Base-by-base conservation (phyloP, 1,284 basidiomycete species). In the Clitocybe nebularis region DNA sequence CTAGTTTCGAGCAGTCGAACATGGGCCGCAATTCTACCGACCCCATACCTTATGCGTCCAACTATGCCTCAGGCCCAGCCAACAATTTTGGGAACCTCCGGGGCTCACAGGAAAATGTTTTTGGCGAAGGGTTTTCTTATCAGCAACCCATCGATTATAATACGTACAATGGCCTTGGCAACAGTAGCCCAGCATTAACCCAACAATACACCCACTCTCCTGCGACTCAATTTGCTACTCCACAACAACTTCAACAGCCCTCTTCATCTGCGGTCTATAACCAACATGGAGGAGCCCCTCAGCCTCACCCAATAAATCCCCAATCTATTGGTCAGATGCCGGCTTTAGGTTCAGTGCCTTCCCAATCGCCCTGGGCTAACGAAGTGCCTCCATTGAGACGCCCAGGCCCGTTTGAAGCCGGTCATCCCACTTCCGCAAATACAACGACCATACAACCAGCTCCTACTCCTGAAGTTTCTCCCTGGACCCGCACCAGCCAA, bases 351-450 rank as follows among this genome's bases (percentile, higher is more conserved):
- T 49, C 43, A 41, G 39, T 50, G 40, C 53, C 50, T 37, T 49
- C 46, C 49, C 60, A 54, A 41, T 59, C 44, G 49, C 53, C 49
- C 26, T 60, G 57, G 58, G 51, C 49, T 37, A 47, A 38, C 9
- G 51, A 53, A 16, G 39, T 45, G 14, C 41, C 47, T 14, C 19
- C 48, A 1, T 22, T 51, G 17, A 70, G 67, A 49, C 69, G 71
- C 22, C 61, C 62, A 19, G 67, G 63, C 25, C 69, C 71, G 1
- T 73, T 74, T 49, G 75, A 75, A 42, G 46, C 48, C 4, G 42
- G 46, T 10, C 66, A 63, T 38, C 62, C 68, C 23, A 63, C 56
- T 32, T 52, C 55, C 9, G 33, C 46, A 36, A 62, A 57, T 47
- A 63, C 55, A 5, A 41, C 55, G 9, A 35, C 50, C 26, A 46